Evolutionary conservation across 257 asterid genomes (phyloP).

Genomic region (Perilla frutescens): DNA sequence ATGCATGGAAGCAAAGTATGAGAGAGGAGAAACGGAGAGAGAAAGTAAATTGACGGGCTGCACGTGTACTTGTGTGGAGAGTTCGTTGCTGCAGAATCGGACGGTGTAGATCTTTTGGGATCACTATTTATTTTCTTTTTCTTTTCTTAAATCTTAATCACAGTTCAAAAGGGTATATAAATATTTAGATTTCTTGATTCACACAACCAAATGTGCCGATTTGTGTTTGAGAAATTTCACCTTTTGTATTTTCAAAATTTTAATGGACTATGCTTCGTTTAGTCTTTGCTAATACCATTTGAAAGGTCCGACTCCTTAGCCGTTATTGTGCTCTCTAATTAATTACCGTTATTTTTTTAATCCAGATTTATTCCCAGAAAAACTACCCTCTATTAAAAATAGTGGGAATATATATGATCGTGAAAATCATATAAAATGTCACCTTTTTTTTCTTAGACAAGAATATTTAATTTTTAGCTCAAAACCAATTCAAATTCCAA

Average conservation of each 20-base stretch:
- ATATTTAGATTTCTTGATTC: constrained; percentile 26
- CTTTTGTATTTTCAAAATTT: too few relatives aligned
- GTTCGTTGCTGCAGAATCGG: constrained; percentile 47
- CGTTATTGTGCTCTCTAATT: constrained; percentile 38
- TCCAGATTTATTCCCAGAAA: too few relatives aligned
- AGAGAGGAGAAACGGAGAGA: constrained; percentile 30
- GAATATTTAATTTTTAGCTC: background rate
- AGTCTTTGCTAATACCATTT: constrained; percentile 35
- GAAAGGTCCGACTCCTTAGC: constrained; percentile 52
- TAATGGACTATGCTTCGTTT: too few relatives aligned
- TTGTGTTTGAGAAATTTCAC: background rate
- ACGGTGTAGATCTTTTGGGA: constrained; percentile 46
- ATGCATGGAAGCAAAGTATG: constrained; percentile 72
- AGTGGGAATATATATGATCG: too few relatives aligned
- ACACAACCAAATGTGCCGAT: constrained; percentile 8
- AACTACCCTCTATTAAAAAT: too few relatives aligned
- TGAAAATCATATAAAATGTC: too few relatives aligned
- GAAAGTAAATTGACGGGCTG: constrained; percentile 22
- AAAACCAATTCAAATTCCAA: background rate
- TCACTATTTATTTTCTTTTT: constrained; percentile 17
- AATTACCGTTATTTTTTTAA: too few relatives aligned
- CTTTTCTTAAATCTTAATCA: background rate
- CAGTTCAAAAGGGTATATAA: constrained; percentile 15
- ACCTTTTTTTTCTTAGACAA: too few relatives aligned
- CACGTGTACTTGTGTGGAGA: constrained; percentile 63